Percentiles rank a stretch among this genome's conserved stretches.
Evolutionary conservation across 805 yeast species (phyloP).

Genomic region (Starmerella davenportii): DNA sequence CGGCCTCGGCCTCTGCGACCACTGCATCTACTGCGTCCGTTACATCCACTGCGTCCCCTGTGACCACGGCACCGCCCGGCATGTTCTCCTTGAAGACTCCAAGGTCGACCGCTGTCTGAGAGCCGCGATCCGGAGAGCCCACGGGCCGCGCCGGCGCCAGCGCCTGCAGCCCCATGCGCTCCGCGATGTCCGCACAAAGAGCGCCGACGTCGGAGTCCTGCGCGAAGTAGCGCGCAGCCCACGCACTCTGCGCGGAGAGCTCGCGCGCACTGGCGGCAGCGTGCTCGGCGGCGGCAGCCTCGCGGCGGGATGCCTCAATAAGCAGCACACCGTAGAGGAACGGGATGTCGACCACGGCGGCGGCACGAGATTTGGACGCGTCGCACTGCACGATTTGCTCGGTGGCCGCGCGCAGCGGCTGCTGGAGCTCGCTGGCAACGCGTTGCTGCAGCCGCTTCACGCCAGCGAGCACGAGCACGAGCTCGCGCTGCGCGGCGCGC

Average conservation of each 20-base stretch:
- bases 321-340: slow-evolving; percentile 24
- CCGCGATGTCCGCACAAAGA: not conserved
- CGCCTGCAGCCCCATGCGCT: not conserved
- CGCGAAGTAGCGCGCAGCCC: not conserved
- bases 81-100: too few relatives aligned
- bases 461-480: slow-evolving; percentile 8
- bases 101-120: too few relatives aligned
- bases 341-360: slow-evolving; percentile 23
- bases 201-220: not conserved
- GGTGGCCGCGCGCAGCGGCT: slow-evolving; percentile 16
- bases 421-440: slow-evolving; percentile 17
- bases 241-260: not conserved
- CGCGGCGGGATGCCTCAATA: slow-evolving; percentile 22
- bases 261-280: not conserved
- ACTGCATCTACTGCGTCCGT: not conserved
- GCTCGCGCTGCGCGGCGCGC: slow-evolving; percentile 6
- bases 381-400: slow-evolving; percentile 18
- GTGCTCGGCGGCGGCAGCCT: not conserved
- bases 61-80: too few relatives aligned
- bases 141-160: not conserved
- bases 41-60: too few relatives aligned
- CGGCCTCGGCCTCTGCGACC: not conserved
- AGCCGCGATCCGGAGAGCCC: not conserved
- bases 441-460: slow-evolving; percentile 19
- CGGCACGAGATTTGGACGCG: slow-evolving; percentile 19